phyloP scores from a whole-genome alignment of 345 rosid species.

The Hirschfeldia incana region DNA sequence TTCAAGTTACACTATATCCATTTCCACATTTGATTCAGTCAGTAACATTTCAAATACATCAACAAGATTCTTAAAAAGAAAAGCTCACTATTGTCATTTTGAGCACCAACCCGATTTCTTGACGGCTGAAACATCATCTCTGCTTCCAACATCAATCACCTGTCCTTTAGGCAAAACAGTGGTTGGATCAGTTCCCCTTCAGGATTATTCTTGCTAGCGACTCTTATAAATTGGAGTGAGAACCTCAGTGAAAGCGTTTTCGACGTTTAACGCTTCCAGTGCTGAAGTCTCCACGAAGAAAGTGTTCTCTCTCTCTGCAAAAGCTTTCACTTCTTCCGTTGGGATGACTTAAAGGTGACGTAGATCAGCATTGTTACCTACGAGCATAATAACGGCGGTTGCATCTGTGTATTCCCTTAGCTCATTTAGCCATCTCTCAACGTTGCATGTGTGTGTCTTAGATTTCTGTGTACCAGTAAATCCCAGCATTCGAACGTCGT shows the following conservation, averaged over 20 bases:
- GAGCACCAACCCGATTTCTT: background rate
- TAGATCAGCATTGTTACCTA: slow-evolving; percentile 85
- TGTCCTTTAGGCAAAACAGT: background rate
- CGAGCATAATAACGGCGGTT: slow-evolving; percentile 80
- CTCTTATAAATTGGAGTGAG: slow-evolving; percentile 60
- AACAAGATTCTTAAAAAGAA: background rate
- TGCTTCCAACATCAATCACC: background rate
- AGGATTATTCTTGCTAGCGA: slow-evolving; percentile 22
- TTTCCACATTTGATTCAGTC: too few relatives aligned
- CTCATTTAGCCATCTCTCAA: slow-evolving; percentile 84
- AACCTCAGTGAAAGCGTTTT: slow-evolving; percentile 60
- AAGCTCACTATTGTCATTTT: background rate
- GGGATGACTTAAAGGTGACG: background rate
- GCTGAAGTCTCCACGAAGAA: slow-evolving; percentile 88
- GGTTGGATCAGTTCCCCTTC: background rate
- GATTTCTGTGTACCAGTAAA: too few relatives aligned
- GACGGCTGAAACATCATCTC: background rate
- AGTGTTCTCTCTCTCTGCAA: slow-evolving; percentile 67
- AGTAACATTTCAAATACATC: too few relatives aligned
- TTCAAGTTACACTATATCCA: too few relatives aligned
- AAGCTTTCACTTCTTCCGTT: slow-evolving; percentile 37
- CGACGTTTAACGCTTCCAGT: slow-evolving; percentile 73
- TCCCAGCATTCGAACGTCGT: too few relatives aligned
- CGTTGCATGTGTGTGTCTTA: slow-evolving; percentile 33
- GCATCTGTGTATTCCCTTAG: slow-evolving; percentile 77